Evolutionary conservation across 2,329 filamentous ascomycete species (phyloP), one percentile per base, ranked within the genome.

Genomic region (Beauveria australis): DNA sequence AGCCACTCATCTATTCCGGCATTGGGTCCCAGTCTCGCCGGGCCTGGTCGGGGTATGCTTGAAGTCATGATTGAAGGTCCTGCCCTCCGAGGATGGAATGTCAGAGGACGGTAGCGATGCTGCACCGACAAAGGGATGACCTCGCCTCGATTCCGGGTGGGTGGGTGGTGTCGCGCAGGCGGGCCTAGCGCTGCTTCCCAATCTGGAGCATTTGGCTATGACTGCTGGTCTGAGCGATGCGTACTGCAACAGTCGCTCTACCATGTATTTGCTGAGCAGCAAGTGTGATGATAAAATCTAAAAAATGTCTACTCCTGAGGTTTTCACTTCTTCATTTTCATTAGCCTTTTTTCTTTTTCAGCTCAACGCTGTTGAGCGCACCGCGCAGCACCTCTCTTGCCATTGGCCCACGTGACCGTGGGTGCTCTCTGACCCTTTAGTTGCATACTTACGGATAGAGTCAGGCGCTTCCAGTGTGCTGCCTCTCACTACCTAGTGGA

Each of bases 1-100:
- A 99, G 83, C 94, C 94, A 99, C 78, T 97, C 92, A 73, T 97
- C 91, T 40, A 95, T 86, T 16, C 91, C 91, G 44, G 92, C 90
- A 73, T 91, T 90, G 61, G 89, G 85, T 64, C 86, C 86, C 66
- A 97, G 79, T 68, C 89, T 91, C 62, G 93, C 93, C 61, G 93
- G 92, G 58, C 93, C 93, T 61, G 93, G 93, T 78, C 93, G 90
- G 62, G 94, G 93, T 67, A 97, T 84, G 61, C 66, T 76, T 64
- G 70, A 67, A 63, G 76, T 68, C 79, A 80, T 74, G 62, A 65
- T 64, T 66, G 63, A 64, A 66, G 64, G 66, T 66, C 64, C 67
- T 65, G 64, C 67, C 60, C 63, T 65, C 67, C 62, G 62, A 63
- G 60, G 61, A 61, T 66, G 60, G 60, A 57, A 63, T 59, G 58